A percentile compares a stretch with the other conserved stretches of the same genome.
Conservation (phyloP, 352 stramenopile genomes). For the Salisapilia sapeloensis region DNA sequence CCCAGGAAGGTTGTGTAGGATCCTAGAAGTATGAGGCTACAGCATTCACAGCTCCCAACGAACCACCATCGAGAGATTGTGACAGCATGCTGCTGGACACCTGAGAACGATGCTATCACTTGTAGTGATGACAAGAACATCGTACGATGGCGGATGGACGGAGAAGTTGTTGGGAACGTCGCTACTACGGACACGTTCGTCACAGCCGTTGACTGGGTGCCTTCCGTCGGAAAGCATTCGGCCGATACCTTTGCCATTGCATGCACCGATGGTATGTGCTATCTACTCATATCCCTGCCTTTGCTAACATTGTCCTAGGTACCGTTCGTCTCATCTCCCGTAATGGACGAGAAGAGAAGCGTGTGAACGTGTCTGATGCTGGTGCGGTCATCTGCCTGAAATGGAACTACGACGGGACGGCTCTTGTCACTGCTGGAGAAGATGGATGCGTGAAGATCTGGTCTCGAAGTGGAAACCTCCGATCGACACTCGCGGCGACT, state of each 20-base stretch:
- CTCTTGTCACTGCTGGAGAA: slow-evolving; percentile 81
- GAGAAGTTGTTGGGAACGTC: slow-evolving; percentile 57
- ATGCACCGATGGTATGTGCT: slow-evolving; percentile 60
- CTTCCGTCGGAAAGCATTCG: slow-evolving; percentile 63
- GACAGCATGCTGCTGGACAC: slow-evolving; percentile 73
- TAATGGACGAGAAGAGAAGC: slow-evolving; percentile 85
- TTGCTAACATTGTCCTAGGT: slow-evolving; percentile 7
- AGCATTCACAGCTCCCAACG: slow-evolving; percentile 50
- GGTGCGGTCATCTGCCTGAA: slow-evolving; percentile 81
- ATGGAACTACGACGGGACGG: slow-evolving; percentile 88
- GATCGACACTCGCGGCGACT: slow-evolving; percentile 72
- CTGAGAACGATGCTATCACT: slow-evolving; percentile 78
- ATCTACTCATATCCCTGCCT: not conserved
- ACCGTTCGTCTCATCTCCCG: slow-evolving; percentile 83
- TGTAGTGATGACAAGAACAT: slow-evolving; percentile 78
- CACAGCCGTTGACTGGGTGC: slow-evolving; percentile 65
- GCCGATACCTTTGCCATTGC: slow-evolving; percentile 77
- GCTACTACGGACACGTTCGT: slow-evolving; percentile 59
- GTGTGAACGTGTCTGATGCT: slow-evolving; percentile 55
- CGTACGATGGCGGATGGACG: slow-evolving; percentile 71
- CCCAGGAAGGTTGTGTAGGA: too few relatives aligned
- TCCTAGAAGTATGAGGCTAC: slow-evolving; percentile 60
- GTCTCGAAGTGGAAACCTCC: slow-evolving; percentile 75
- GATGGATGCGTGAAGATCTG: slow-evolving; percentile 90
- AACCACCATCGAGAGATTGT: slow-evolving; percentile 74